Base-by-base conservation (phyloP, 2,329 filamentous ascomycete species). In the Geosmithia flava region DNA sequence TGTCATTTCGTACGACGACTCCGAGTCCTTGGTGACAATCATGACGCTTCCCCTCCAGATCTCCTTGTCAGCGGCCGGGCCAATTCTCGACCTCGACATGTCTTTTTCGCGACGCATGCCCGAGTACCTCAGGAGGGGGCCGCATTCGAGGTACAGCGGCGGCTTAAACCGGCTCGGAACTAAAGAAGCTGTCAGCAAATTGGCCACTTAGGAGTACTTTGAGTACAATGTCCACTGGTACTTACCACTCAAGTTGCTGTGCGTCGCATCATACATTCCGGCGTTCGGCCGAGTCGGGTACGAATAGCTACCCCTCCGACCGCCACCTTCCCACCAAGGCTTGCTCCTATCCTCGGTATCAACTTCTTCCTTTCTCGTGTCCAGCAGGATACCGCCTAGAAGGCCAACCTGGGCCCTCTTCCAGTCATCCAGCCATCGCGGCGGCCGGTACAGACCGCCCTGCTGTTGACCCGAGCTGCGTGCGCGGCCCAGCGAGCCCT, bases 21-120 rank as follows among this genome's bases (percentile, higher is more conserved):
- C 78, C 2, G 79, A 75, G 59, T 98, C 91, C 47, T 81, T 76
- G 0, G 93, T 97, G 20, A 98, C 89, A 56, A 98, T 95, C 87
- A 98, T 89, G 49, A 97, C 76, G 51, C 81, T 94, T 5, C 93
- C 93, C 62, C 90, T 80, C 93, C 93, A 98, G 19, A 91, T 81
- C 56, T 95, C 87, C 47, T 80, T 77, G 42, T 87, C 81, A 13
- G 59, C 49, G 2, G 58, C 54, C 53, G 48, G 54, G 13, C 54
- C 50, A 11, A 37, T 37, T 16, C 33, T 37, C 13, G 33, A 37
- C 11, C 33, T 37, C 6, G 33, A 37, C 10, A 16, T 37, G 15
- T 37, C 33, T 16, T 11, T 11, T 37, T 37, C 33, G 20, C 53
- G 58, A 41, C 83, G 80, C 42, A 95, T 80, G 19, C 94, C 93